Conservation (phyloP, 2,329 filamentous ascomycete species). For the Beauveria caledonica region DNA sequence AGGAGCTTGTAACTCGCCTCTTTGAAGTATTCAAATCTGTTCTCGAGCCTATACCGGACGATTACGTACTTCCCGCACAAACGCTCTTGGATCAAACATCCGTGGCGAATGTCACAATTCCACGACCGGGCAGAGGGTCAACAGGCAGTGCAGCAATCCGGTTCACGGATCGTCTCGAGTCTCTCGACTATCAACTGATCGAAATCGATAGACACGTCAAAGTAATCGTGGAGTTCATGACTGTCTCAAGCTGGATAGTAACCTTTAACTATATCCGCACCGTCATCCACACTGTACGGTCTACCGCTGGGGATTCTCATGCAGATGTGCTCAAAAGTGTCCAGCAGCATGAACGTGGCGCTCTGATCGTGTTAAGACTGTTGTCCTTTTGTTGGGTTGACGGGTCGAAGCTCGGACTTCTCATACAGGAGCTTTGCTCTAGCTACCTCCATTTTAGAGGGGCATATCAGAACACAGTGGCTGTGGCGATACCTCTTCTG, state of each 20-base stretch:
- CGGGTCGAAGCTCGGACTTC: slow-evolving; percentile 47
- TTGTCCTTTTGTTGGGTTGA: slow-evolving; percentile 59
- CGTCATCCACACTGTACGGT: slow-evolving; percentile 43
- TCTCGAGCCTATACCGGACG: slow-evolving; percentile 51
- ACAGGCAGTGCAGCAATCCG: background rate
- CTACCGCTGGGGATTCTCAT: slow-evolving; percentile 30
- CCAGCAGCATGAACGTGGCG: slow-evolving; percentile 42
- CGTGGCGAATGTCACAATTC: slow-evolving; percentile 28
- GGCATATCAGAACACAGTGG: slow-evolving; percentile 54
- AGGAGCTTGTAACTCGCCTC: slow-evolving; percentile 43
- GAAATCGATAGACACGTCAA: slow-evolving; percentile 49
- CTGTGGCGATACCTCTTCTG: slow-evolving; percentile 52
- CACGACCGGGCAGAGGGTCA: slow-evolving; percentile 16
- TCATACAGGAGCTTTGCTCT: slow-evolving; percentile 59
- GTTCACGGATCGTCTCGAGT: background rate
- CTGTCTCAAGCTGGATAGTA: slow-evolving; percentile 54
- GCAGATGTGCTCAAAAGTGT: slow-evolving; percentile 27
- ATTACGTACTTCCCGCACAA: slow-evolving; percentile 46
- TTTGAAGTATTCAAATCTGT: slow-evolving; percentile 49
- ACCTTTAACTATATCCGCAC: slow-evolving; percentile 51
- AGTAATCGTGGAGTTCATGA: slow-evolving; percentile 53
- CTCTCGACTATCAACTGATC: slow-evolving; percentile 26
- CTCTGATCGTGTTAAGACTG: slow-evolving; percentile 48
- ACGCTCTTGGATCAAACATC: slow-evolving; percentile 48
- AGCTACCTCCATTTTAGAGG: slow-evolving; percentile 60